Percentiles rank a stretch among this genome's conserved stretches.
phyloP scores from a whole-genome alignment of 2,329 filamentous ascomycete species.

The Chaetomiaceae sp. region DNA sequence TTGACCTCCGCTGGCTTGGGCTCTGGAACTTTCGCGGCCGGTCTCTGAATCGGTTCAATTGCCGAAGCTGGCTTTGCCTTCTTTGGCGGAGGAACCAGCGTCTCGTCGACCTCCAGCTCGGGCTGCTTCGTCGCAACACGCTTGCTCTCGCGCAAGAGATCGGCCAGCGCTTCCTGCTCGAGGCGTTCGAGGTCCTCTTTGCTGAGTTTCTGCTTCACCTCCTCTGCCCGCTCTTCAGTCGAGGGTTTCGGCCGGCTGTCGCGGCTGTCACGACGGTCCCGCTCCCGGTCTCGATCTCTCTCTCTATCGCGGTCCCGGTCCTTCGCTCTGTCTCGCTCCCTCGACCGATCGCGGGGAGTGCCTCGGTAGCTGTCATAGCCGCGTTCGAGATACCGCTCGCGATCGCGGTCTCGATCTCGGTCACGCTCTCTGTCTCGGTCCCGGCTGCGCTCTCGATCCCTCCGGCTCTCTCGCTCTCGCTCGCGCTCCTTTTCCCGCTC shows the following conservation, averaged over 20 bases:
- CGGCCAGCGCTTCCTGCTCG: slow-evolving; percentile 54
- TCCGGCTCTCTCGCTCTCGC: slow-evolving; percentile 31
- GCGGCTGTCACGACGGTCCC: slow-evolving; percentile 33
- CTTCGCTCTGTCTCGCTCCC: slow-evolving; percentile 19
- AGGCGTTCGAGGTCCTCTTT: slow-evolving; percentile 55
- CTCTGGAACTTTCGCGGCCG: slow-evolving; percentile 42
- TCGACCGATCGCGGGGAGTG: slow-evolving; percentile 14
- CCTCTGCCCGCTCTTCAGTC: slow-evolving; percentile 37
- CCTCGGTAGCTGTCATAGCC: slow-evolving; percentile 19
- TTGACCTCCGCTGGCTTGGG: slow-evolving; percentile 29
- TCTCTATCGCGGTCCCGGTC: slow-evolving; percentile 10
- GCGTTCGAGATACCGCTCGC: slow-evolving; percentile 23
- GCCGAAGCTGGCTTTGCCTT: slow-evolving; percentile 51
- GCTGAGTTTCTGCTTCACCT: slow-evolving; percentile 50
- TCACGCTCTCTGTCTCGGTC: slow-evolving; percentile 35
- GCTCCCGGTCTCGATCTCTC: slow-evolving; percentile 31
- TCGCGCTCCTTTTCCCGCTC: slow-evolving; percentile 35
- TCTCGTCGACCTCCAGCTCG: slow-evolving; percentile 54
- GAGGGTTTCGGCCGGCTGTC: slow-evolving; percentile 34
- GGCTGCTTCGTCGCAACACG: slow-evolving; percentile 45
- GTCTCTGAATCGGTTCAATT: slow-evolving; percentile 52
- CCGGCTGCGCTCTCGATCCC: slow-evolving; percentile 32
- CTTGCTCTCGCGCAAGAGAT: slow-evolving; percentile 57
- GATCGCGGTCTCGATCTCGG: slow-evolving; percentile 22
- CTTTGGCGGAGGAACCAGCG: slow-evolving; percentile 52